A percentile compares a stretch with the other conserved stretches of the same genome.
These are phyloP conservation scores for Coemansia interrupta DNA, from an alignment of 192 early-diverging fungal genomes.

Conservation along the genomic window DNA sequence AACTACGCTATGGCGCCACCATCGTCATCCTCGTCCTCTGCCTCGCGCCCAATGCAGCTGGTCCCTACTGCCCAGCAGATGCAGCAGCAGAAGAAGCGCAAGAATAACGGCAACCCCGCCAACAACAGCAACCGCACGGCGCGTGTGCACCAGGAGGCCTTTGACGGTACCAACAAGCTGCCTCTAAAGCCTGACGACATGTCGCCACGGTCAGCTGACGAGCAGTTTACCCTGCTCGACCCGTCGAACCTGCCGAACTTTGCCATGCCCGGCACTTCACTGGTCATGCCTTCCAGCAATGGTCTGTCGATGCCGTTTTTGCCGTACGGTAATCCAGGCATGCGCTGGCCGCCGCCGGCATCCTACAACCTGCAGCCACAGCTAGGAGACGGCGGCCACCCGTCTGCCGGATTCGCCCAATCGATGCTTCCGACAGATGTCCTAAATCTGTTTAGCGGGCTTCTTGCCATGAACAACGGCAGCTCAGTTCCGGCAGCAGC, in stretches of 20 bases:
- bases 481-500: not conserved
- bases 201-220: constrained; percentile 24
- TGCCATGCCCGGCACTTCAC: constrained; percentile 25
- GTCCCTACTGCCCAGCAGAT: not conserved
- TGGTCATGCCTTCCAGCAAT: constrained; percentile 3
- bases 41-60: constrained; percentile 12
- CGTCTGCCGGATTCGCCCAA: not conserved
- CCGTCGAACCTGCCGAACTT: constrained; percentile 49
- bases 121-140: constrained; percentile 26
- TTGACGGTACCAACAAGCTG: constrained; percentile 50
- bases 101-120: constrained; percentile 14
- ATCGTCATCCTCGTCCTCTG: not conserved
- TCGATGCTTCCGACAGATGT: constrained; percentile 17
- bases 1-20: constrained; percentile 4
- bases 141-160: constrained; percentile 48
- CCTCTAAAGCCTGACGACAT: constrained; percentile 47
- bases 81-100: constrained; percentile 25
- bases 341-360: constrained; percentile 5
- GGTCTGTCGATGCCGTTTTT: not conserved
- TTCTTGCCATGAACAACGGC: constrained; percentile 17
- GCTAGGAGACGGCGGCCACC: constrained; percentile 4
- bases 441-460: constrained; percentile 21
- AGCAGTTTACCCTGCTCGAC: constrained; percentile 40
- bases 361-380: constrained; percentile 11
- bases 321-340: constrained; percentile 4